Percentiles rank a stretch among this genome's conserved stretches.
These are phyloP conservation scores for Abelmoschus esculentus DNA, from an alignment of 345 rosid species.

Conservation along the genomic window DNA sequence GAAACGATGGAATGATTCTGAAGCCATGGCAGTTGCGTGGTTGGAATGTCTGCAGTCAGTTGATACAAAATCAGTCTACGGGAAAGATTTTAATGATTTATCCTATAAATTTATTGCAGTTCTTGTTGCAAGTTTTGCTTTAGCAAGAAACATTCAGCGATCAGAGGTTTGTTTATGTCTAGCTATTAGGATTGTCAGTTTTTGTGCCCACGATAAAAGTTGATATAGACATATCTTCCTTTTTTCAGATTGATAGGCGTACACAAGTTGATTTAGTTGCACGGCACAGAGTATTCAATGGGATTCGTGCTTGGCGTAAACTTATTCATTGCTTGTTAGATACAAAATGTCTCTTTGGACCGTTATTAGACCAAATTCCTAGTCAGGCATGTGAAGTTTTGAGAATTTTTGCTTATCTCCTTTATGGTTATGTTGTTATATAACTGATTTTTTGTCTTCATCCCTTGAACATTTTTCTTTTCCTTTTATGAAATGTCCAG, in stretches of 20 bases:
- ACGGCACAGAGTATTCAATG: constrained; percentile 46
- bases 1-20: constrained; percentile 80
- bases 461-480: background rate
- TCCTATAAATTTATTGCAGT: constrained; percentile 92
- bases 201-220: background rate
- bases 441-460: background rate
- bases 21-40: constrained; percentile 99
- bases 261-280: constrained; percentile 66
- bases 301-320: constrained; percentile 90
- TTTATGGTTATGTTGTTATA: background rate
- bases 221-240: background rate
- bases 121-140: constrained; percentile 98
- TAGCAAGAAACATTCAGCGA: constrained; percentile 95
- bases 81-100: constrained; percentile 90
- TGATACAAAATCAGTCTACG: constrained; percentile 89
- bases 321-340: constrained; percentile 79
- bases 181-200: background rate
- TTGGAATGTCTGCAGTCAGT: constrained; percentile 96
- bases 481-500: constrained; percentile 31
- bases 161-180: constrained; percentile 59
- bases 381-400: constrained; percentile 52
- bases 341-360: constrained; percentile 80
- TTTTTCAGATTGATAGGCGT: constrained; percentile 76
- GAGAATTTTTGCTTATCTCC: constrained; percentile 4
- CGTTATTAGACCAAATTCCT: constrained; percentile 50